Base-by-base conservation (phyloP, 2,329 filamentous ascomycete species). In the Cryphonectria nitschkei region DNA sequence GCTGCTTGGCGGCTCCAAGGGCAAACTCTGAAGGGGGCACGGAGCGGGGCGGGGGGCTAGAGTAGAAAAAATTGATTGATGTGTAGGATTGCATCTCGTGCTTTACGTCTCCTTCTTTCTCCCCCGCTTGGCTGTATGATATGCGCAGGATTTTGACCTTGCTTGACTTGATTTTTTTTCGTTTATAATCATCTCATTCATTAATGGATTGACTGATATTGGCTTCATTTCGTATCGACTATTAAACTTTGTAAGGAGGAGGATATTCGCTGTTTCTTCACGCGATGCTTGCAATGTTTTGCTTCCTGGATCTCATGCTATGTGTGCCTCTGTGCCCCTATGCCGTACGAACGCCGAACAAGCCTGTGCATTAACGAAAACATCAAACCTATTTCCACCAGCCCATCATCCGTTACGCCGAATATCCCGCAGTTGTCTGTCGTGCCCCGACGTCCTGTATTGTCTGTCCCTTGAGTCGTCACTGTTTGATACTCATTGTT, bases 1-100 rank as follows among this genome's bases (percentile, higher is more conserved):
- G 85, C 84, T 97, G 75, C 77, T 91, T 39, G 76, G 76, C 9
- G 75, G 70, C 34, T 74, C 75, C 7, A 78, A 78, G 74, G 76
- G 76, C 60, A 81, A 80, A 75, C 74, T 78, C 64, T 73, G 62
- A 69, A 60, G 34, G 2, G 46, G 22, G 19, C 19, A 7, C 46
- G 8, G 22, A 65, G n/a, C n/a, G 52, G 37, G 11, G 9, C 8
- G 7, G 37, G 9, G 37, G 8, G 19, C 29, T 29, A 9, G 2
- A 8, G 19, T 26, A 11, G n/a, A 37, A 37, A 50, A 46, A 16
- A 64, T n/a, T 56, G 37, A 63, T n/a, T 39, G 32, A 43, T 13
- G 46, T 34, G 41, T 58, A 8, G 29, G 34, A 14, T 22, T 62
- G 62, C 3, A 43, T 29, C 13, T 29, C 29, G 37, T 11, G 52